Evolutionary conservation across 495 filamentous ascomycete genomes (phyloP), one percentile per base, ranked within the genome.

Genomic region (Trypethelium eluteriae): DNA sequence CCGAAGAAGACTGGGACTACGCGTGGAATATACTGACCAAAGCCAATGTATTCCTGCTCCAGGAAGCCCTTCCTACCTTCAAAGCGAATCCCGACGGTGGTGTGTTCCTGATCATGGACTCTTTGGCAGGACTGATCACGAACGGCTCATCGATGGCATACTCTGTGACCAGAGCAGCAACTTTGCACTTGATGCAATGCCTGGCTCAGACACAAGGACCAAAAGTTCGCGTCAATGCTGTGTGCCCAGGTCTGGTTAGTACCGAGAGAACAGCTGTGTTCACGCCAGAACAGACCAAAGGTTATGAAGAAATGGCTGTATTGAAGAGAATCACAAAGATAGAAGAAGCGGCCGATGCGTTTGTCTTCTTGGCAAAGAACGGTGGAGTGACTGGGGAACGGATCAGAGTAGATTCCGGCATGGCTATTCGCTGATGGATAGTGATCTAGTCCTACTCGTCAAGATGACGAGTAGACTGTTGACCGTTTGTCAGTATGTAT

Each of bases 1-100:
- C 78, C 39, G 81, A 86, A 38, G 81, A 81, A 7, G 89, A 91
- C 38, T 92, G 89, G 88, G 88, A 90, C 68, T 86, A 82, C 81
- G 88, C 86, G 75, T 91, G 83, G 81, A 78, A 82, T 10, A 79
- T 86, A 65, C 89, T 91, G 70, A 86, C 88, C 68, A 89, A 90
- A 76, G 84, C 82, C 25, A 82, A 85, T 49, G 67, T 87, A 53
- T 80, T 85, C 61, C 80, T 90, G 11, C 79, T 89, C 71, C 83
- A 84, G 65, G 83, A 79, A 39, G 88, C 86, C 32, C 69, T 84
- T 64, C 82, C 88, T 9, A 85, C 82, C 0, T 88, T 91, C 74
- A 86, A 89, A 62, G 76, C 79, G 1, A 92, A 91, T 64, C 74
- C 82, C 3, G 86, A 91, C 0, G 89, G 89, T 44, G 89, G 89